Base-by-base conservation (phyloP, 495 filamentous ascomycete species). In the Aspergillus carlsbadensis region DNA sequence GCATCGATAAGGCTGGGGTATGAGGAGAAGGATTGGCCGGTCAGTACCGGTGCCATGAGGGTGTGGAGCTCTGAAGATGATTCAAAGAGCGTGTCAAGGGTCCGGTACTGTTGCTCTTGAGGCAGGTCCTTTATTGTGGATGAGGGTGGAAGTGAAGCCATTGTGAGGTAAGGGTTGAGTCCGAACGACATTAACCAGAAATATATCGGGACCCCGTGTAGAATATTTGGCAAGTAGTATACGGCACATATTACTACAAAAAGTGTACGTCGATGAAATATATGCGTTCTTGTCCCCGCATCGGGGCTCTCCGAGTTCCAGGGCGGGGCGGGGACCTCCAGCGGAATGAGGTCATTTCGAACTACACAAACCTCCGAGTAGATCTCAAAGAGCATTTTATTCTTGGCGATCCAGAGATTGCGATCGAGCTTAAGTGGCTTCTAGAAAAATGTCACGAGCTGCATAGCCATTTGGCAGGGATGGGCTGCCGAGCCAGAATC, bases 61-160 rank as follows among this genome's bases (percentile, higher is more conserved):
- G 80, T 75, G 66, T 92, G 89, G 3, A 97, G 80, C 26, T 87
- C 82, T 8, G 82, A 70, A 14, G 86, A 91, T 13, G 93, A 87
- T 64, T 98, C 93, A 73, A 97, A 98, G 45, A 97, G 88, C 6
- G 80, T 77, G 71, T 95, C 89, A 46, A 96, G 86, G 46, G 89
- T 78, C 15, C 79, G 70, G 43, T 81, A 78, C 45, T 84, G 80
- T 34, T 82, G 71, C 24, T 77, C 68, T 17, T 81, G 76, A 11
- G 87, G 70, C 51, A 88, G 78, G 14, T 77, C 65, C 44, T 81
- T 72, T 35, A 91, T 67, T 5, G 61, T 65, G 21, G 71, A 64
- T 49, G 80, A 71, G n/a, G 76, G 53, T 26, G 86, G 85, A 33
- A 88, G 80, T 39, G 57, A 52, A 54, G 55, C 26, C 62, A 58